Percentiles rank a stretch among this genome's conserved stretches.
Conservation (phyloP, 129 eudicot species). For the Flaveria sonorensis region DNA sequence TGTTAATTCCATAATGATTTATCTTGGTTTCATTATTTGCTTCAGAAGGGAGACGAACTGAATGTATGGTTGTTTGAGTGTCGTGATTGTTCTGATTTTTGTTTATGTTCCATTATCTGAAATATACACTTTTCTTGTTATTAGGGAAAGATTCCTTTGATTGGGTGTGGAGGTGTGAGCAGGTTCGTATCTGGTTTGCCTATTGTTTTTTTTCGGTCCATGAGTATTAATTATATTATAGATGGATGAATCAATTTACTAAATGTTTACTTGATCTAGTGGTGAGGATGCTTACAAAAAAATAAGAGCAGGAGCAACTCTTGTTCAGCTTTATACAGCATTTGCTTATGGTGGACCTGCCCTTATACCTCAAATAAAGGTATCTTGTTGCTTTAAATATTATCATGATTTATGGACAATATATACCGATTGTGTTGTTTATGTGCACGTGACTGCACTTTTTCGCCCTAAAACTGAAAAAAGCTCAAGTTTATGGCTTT, state of each 20-base stretch:
- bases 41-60: not conserved
- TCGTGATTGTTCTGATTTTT: not conserved
- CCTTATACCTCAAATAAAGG: slow-evolving; percentile 91
- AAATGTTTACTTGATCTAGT: slow-evolving; percentile 43
- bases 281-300: slow-evolving; percentile 97
- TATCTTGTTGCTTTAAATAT: slow-evolving; percentile 20
- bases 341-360: slow-evolving; percentile 98
- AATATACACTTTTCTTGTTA: not conserved
- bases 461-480: not conserved
- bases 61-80: not conserved
- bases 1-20: not conserved
- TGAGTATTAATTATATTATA: not conserved
- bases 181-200: slow-evolving; percentile 48
- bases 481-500: not conserved
- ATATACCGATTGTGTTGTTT: not conserved
- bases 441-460: not conserved
- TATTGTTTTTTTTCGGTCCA: not conserved
- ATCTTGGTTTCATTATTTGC: not conserved
- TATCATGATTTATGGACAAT: not conserved
- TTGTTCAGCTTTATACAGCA: slow-evolving; percentile 92
- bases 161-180: slow-evolving; percentile 94
- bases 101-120: slow-evolving; percentile 5
- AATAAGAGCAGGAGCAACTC: slow-evolving; percentile 94
- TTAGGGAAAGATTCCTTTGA: slow-evolving; percentile 87
- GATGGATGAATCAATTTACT: not conserved